phyloP scores from a whole-genome alignment of 768 basidiomycete genomes.

The Pholiota microspora region DNA sequence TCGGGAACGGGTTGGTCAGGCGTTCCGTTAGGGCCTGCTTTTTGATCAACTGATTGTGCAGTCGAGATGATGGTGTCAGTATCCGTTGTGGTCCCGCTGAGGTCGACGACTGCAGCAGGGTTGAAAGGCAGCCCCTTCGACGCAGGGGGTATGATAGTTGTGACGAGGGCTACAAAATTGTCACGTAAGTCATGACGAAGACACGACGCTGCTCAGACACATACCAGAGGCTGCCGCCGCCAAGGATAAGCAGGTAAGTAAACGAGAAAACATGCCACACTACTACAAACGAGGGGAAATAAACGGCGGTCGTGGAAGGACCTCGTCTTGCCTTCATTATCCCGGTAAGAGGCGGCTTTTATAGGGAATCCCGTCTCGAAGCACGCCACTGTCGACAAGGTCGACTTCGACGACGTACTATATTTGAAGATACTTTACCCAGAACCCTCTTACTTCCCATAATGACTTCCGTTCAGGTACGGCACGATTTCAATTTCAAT shows the following conservation, averaged over 20 bases:
- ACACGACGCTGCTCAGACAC: neutral
- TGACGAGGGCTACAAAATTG: neutral
- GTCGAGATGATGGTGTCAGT: conserved; percentile 1
- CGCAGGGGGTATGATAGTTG: neutral
- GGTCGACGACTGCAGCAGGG: neutral
- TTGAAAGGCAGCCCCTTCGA: neutral
- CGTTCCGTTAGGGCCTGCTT: neutral
- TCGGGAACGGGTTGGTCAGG: neutral
- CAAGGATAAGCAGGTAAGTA: neutral
- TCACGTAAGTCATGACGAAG: too few species aligned
- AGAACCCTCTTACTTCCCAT: neutral
- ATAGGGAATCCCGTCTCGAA: neutral
- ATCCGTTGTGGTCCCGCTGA: neutral
- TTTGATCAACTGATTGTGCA: neutral
- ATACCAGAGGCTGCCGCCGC: neutral
- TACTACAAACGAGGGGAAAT: neutral
- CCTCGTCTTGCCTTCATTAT: neutral
- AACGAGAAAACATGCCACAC: neutral
- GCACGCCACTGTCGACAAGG: neutral
- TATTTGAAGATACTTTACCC: neutral
- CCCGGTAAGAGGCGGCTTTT: neutral
- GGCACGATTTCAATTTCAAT: neutral
- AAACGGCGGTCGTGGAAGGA: neutral
- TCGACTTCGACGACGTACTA: neutral
- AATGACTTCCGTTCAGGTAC: neutral